phyloP scores from a whole-genome alignment of 148 eudicot genomes.

The Euryodendron excelsum region DNA sequence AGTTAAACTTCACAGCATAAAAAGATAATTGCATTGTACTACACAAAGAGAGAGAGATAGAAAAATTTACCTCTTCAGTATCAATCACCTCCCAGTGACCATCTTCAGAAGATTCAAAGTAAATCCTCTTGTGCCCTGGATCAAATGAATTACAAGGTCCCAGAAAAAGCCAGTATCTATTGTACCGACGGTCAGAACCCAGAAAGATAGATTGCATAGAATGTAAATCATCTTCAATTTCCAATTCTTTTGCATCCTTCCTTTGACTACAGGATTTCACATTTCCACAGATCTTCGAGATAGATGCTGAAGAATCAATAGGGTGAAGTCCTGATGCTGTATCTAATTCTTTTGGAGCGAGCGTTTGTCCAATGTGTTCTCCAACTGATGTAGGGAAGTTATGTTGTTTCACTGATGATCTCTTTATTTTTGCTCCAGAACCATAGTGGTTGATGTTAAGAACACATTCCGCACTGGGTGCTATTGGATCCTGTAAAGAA shows the following conservation, averaged over 20 bases:
- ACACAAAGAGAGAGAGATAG: neutral
- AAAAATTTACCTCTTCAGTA: slow-evolving; percentile 63
- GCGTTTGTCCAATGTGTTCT: slow-evolving; percentile 24
- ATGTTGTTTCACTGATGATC: slow-evolving; percentile 47
- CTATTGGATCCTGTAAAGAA: slow-evolving; percentile 49
- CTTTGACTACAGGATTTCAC: slow-evolving; percentile 29
- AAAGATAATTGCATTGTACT: neutral
- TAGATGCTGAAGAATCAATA: slow-evolving; percentile 55
- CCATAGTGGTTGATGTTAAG: slow-evolving; percentile 50
- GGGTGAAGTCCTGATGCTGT: slow-evolving; percentile 38
- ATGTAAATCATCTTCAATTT: slow-evolving; percentile 47
- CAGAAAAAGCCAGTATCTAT: slow-evolving; percentile 95
- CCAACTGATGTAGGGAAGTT: slow-evolving; percentile 20
- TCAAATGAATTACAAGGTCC: slow-evolving; percentile 84
- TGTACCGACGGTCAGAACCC: slow-evolving; percentile 95
- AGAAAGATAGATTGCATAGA: slow-evolving; percentile 87
- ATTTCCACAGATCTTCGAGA: slow-evolving; percentile 34
- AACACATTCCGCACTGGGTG: slow-evolving; percentile 35
- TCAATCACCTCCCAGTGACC: slow-evolving; percentile 95
- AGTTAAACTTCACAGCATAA: neutral
- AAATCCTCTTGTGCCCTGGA: slow-evolving; percentile 85
- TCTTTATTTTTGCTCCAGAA: slow-evolving; percentile 86
- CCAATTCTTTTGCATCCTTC: slow-evolving; percentile 23
- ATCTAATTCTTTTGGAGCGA: slow-evolving; percentile 22
- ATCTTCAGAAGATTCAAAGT: slow-evolving; percentile 97